phyloP scores from a whole-genome alignment of 2,329 filamentous ascomycete genomes.

The Akanthomyces lecanii region DNA sequence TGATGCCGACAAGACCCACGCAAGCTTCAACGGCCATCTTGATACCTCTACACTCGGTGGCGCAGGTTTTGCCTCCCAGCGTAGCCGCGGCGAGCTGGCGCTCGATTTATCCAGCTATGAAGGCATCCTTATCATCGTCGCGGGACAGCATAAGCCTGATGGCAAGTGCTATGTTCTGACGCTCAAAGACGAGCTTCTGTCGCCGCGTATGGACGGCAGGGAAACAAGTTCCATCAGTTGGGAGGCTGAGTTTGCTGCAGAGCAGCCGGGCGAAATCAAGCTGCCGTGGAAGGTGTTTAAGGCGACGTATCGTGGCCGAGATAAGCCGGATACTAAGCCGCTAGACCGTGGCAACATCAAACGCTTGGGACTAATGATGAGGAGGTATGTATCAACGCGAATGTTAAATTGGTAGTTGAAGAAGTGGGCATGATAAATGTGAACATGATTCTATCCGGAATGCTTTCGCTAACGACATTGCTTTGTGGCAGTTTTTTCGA shows the following conservation, averaged over 20 bases:
- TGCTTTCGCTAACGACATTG: too few species aligned
- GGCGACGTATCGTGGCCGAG: slow-evolving; percentile 68
- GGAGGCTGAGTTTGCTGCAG: slow-evolving; percentile 62
- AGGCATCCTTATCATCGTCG: slow-evolving; percentile 54
- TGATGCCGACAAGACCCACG: slow-evolving; percentile 35
- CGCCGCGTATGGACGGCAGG: slow-evolving; percentile 56
- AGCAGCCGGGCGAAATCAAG: slow-evolving; percentile 39
- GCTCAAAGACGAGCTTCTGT: slow-evolving; percentile 65
- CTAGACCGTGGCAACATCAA: slow-evolving; percentile 59
- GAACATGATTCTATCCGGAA: too few species aligned
- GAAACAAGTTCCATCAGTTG: slow-evolving; percentile 69
- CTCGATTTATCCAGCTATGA: slow-evolving; percentile 63
- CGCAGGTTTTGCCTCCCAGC: slow-evolving; percentile 50
- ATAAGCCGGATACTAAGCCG: slow-evolving; percentile 54
- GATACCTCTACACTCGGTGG: slow-evolving; percentile 9
- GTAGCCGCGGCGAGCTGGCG: slow-evolving; percentile 54
- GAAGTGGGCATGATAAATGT: too few species aligned
- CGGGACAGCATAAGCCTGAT: slow-evolving; percentile 39
- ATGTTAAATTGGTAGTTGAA: too few species aligned
- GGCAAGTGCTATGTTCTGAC: slow-evolving; percentile 69
- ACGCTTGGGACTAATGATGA: slow-evolving; percentile 72
- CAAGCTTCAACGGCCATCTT: slow-evolving; percentile 57
- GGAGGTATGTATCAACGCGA: background rate
- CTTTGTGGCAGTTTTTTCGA: too few species aligned
- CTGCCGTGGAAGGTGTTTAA: slow-evolving; percentile 63